Percentiles rank a stretch among this genome's conserved stretches.
These are phyloP conservation scores for Hawksworthiomyces lignivorus DNA, from an alignment of 2,329 filamentous ascomycete genomes.

Conservation along the genomic window DNA sequence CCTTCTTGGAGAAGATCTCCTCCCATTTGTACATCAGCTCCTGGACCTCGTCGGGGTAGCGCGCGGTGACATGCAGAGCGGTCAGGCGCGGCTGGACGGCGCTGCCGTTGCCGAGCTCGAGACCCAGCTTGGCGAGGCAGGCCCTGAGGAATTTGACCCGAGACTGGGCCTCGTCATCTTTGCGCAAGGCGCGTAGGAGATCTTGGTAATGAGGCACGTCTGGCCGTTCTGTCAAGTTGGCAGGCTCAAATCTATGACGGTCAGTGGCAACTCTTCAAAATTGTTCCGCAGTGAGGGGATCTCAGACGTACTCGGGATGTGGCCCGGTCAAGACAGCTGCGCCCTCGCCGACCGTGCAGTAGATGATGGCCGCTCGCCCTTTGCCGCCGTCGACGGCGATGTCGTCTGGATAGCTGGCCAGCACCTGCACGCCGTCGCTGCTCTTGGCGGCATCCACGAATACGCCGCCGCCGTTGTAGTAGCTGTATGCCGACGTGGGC, in stretches of 20 bases:
- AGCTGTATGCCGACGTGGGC: conserved; percentile 60
- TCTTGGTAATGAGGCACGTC: conserved; percentile 61
- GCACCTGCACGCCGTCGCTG: conserved; percentile 60
- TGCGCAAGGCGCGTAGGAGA: conserved; percentile 58
- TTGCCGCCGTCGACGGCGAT: conserved; percentile 69
- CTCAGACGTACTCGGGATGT: conserved; percentile 82
- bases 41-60: conserved; percentile 45
- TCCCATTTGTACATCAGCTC: conserved; percentile 59
- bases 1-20: conserved; percentile 59
- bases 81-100: conserved; percentile 70
- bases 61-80: conserved; percentile 69
- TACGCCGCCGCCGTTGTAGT: conserved; percentile 91
- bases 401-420: conserved; percentile 71
- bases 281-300: no score
- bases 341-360: conserved; percentile 75
- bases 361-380: conserved; percentile 70
- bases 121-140: conserved; percentile 69
- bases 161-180: conserved; percentile 52
- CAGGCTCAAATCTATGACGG: conserved; percentile 71
- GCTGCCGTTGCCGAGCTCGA: conserved; percentile 66
- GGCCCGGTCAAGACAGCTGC: conserved; percentile 74
- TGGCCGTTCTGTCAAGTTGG: conserved; percentile 63
- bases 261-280: no score
- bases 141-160: conserved; percentile 71
- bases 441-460: conserved; percentile 75